These are phyloP conservation scores for Pleurotus tuber-regium DNA, from an alignment of 768 basidiomycete species.

Conservation along the genomic window DNA sequence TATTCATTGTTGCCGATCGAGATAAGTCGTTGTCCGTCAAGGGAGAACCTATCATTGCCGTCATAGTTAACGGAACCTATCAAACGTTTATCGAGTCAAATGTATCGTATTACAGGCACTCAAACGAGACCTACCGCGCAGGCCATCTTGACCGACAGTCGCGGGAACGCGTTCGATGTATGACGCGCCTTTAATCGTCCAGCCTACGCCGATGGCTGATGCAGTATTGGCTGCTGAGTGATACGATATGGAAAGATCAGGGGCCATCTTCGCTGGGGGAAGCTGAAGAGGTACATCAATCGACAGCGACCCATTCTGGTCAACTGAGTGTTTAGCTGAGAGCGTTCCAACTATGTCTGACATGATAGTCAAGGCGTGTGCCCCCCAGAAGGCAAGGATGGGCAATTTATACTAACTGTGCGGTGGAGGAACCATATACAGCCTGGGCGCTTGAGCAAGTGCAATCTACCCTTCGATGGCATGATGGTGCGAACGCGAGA, in stretches of 20 bases:
- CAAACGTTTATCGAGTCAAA: not conserved
- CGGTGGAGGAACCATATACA: too few relatives aligned
- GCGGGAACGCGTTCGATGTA: conserved; percentile 12
- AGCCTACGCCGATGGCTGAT: conserved; percentile 9
- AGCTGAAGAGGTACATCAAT: conserved; percentile 9
- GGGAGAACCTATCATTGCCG: conserved; percentile 11
- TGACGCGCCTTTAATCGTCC: conserved; percentile 10
- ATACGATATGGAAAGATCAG: conserved; percentile 12
- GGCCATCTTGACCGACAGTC: conserved; percentile 10
- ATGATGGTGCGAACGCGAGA: too few relatives aligned
- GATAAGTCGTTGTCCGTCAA: conserved; percentile 14
- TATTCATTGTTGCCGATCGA: conserved; percentile 13
- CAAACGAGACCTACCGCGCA: conserved; percentile 6
- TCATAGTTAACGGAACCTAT: conserved; percentile 12
- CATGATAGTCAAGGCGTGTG: too few relatives aligned
- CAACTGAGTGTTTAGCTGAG: conserved; percentile 9
- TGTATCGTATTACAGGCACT: too few relatives aligned
- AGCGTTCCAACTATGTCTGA: conserved; percentile 11
- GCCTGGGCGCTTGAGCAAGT: too few relatives aligned
- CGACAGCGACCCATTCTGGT: conserved; percentile 12
- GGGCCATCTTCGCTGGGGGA: conserved; percentile 12
- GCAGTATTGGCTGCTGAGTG: conserved; percentile 11
- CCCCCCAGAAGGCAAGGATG: too few relatives aligned
- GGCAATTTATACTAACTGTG: too few relatives aligned
- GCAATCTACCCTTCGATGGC: too few relatives aligned